phyloP scores from a whole-genome alignment of 257 asterid genomes.

The Schizonepeta tenuifolia region DNA sequence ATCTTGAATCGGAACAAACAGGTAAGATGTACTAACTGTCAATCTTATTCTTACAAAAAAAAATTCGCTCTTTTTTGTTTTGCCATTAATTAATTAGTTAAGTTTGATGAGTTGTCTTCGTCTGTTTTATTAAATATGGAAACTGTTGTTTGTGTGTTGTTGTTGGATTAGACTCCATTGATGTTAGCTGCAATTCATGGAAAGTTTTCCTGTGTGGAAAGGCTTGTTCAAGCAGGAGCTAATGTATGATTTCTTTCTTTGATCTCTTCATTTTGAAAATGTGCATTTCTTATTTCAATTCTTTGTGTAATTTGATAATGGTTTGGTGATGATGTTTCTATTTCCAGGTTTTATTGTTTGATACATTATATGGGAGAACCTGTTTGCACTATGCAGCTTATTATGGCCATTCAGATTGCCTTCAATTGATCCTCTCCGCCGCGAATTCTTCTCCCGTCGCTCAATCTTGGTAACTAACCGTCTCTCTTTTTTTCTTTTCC shows the following conservation, averaged over 20 bases:
- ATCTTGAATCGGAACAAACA: slow-evolving; percentile 77
- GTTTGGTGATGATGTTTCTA: slow-evolving; percentile 9
- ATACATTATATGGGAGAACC: slow-evolving; percentile 67
- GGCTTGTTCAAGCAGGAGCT: slow-evolving; percentile 78
- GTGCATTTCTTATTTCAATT: neutral
- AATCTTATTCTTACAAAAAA: neutral
- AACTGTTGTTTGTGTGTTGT: slow-evolving; percentile 27
- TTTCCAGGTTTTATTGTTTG: slow-evolving; percentile 73
- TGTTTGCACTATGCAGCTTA: slow-evolving; percentile 89
- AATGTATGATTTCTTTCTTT: slow-evolving; percentile 48
- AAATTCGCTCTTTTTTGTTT: neutral
- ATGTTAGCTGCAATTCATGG: slow-evolving; percentile 92
- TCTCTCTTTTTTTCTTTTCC: too few relatives aligned
- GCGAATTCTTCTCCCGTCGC: slow-evolving; percentile 68
- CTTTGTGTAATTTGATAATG: slow-evolving; percentile 6
- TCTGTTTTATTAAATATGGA: slow-evolving; percentile 8
- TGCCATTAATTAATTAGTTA: neutral
- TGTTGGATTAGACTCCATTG: slow-evolving; percentile 70
- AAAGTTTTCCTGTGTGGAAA: slow-evolving; percentile 62
- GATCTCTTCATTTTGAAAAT: neutral
- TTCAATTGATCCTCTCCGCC: slow-evolving; percentile 67
- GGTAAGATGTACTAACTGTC: slow-evolving; percentile 46
- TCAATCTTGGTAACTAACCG: slow-evolving; percentile 62
- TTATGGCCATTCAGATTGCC: slow-evolving; percentile 80
- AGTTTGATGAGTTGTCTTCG: slow-evolving; percentile 1